phyloP scores from a whole-genome alignment of 192 early-diverging fungal genomes.

The Entomortierella lignicola region DNA sequence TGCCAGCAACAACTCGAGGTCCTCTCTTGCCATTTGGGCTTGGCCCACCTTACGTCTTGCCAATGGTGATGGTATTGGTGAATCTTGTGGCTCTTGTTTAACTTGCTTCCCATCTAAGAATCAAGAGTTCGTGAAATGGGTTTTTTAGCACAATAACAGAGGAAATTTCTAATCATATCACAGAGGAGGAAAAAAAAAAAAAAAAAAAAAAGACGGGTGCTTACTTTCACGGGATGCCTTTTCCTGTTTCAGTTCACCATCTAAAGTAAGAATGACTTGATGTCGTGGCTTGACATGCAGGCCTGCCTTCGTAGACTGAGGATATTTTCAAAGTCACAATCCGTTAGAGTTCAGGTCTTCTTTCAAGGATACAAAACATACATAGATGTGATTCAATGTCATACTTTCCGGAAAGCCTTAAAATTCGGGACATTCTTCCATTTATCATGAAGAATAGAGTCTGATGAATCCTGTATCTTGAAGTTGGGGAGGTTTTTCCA shows the following conservation, averaged over 20 bases:
- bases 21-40: slow-evolving; percentile 25
- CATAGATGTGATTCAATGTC: not conserved
- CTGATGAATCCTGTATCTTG: slow-evolving; percentile 2
- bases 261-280: slow-evolving; percentile 11
- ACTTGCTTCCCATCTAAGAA: slow-evolving; percentile 18
- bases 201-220: not conserved
- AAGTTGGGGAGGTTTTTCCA: slow-evolving; percentile 47
- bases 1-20: slow-evolving; percentile 21
- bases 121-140: no score
- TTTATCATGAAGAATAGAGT: slow-evolving; percentile 13
- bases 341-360: not conserved
- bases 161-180: no score
- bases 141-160: no score
- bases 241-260: slow-evolving; percentile 27
- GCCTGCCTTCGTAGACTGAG: slow-evolving; percentile 31
- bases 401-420: slow-evolving; percentile 45
- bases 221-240: slow-evolving; percentile 16
- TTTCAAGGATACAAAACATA: not conserved
- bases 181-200: no score
- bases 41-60: slow-evolving; percentile 19
- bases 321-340: not conserved
- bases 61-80: not conserved
- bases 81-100: slow-evolving; percentile 21
- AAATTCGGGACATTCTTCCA: slow-evolving; percentile 49
- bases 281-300: not conserved